Conservation (phyloP, 1,284 basidiomycete species). For the Cystobasidium slooffiae region DNA sequence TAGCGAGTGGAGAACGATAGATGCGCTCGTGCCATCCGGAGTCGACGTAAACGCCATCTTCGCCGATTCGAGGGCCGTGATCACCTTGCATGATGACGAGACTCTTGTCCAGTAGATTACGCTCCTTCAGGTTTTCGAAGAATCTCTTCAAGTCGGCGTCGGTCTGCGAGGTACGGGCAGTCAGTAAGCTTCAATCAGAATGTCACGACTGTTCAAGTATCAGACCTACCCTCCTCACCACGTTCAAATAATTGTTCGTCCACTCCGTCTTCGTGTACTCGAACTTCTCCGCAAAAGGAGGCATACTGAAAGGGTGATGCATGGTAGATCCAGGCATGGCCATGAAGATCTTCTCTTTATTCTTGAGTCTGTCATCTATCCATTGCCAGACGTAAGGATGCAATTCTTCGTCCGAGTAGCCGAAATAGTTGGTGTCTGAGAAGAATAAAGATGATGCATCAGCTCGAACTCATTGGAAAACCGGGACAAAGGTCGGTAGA, state of each 20-base stretch:
- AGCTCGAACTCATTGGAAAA: neutral
- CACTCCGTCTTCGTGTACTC: constrained; percentile 23
- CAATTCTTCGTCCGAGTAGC: constrained; percentile 36
- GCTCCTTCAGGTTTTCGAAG: constrained; percentile 26
- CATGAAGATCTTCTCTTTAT: constrained; percentile 25
- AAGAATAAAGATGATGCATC: neutral
- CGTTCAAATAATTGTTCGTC: constrained; percentile 37
- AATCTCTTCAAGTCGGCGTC: constrained; percentile 34
- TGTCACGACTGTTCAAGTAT: no score
- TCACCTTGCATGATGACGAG: constrained; percentile 42
- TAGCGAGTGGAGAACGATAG: constrained; percentile 19
- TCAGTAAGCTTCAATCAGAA: no score
- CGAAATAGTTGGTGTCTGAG: constrained; percentile 34
- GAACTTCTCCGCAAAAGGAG: neutral
- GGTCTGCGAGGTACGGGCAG: no score
- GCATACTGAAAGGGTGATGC: constrained; percentile 32
- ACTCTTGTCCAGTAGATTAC: constrained; percentile 36
- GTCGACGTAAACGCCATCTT: constrained; percentile 26
- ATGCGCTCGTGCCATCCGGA: constrained; percentile 21
- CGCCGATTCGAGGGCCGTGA: constrained; percentile 34
- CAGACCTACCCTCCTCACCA: constrained; percentile 28
- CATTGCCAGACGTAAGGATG: constrained; percentile 33
- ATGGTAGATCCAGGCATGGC: constrained; percentile 28
- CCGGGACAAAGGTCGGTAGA: no score
- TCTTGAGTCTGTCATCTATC: constrained; percentile 25